Evolutionary conservation across 805 yeast species (phyloP), one percentile per base, ranked within the genome.

Genomic region (Blastobotrys attinorum): DNA sequence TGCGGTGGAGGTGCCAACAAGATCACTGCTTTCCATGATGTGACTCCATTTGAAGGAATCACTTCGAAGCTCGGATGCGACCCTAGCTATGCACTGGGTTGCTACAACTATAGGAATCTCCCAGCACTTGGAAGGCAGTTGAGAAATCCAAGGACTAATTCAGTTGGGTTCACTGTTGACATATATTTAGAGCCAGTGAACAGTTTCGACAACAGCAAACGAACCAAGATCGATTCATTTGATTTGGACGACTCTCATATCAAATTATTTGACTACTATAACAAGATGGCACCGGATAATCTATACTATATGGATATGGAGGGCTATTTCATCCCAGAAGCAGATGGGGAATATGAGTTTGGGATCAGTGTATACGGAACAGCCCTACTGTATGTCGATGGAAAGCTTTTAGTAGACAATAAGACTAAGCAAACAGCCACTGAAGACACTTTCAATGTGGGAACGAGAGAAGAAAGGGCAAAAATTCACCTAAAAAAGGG

Each of bases 1-100:
- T 71, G 76, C 20, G 83, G 83, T 46, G 83, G 83, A 49, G 83
- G 83, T 5, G 76, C 81, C 17, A 81, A 82, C 31, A 63, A 76
- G 8, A 60, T 74, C 49, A 58, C 60, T 18, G 70, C 77, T 3
- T 68, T 73, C 54, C 72, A 75, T 56, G 61, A 66, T 13, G 64
- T 72, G 6, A 60, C 76, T 11, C 78, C 79, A 3, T 68, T 57
- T 36, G 72, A 73, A 15, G 77, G 73, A 15, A 70, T 76, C 43
- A 43, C 56, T 7, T 49, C 57, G 27, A 61, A 60, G 48, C 13
- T 52, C 32, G 60, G 22, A 5, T n/a, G n/a, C n/a, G 22, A 29
- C 10, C 47, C 65, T 22, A 51, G 52, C 8, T 63, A 63, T 46
- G 53, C 64, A 11, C 47, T 62, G 33, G 73, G 74, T 44, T 64